Base-by-base conservation (phyloP, 805 yeast genomes). In the Candida nonsorbophila region DNA sequence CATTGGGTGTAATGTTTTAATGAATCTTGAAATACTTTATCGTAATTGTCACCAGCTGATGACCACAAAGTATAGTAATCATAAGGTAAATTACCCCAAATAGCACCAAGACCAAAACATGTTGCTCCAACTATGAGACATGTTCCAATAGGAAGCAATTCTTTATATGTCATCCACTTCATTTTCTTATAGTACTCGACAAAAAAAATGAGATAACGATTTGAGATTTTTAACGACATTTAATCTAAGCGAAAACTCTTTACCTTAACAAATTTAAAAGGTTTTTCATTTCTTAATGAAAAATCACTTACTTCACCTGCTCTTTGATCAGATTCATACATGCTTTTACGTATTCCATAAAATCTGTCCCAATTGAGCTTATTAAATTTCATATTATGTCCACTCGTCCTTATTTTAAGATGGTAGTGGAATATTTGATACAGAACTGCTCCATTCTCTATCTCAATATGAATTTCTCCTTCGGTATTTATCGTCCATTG, bases 1-100 rank as follows among this genome's bases (percentile, higher is more conserved):
- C 94, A 78, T 16, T 63, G 60, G 32, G 71, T 71, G 58, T 90
- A 92, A 55, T 92, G 96, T 24, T 56, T 64, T 34, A 85, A 56
- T 1, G 95, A 79, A 10, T 53, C 60, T 7, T 61, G 74, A 43
- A 81, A 79, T 3, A 29, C 41, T 7, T 12, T 13, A 26, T 72
- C 74, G n/a, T 50, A 67, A 13, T 62, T 69, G 2, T 75, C 65
- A 11, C 53, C 47, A 10, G 48, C 48, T n/a, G 69, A 44, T 16
- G 64, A 60, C 83, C 90, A 88, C 30, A 92, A 64, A 13, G 94
- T 72, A 41, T 69, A 62, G 55, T 72, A 74, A 50, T 86, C 95
- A 47, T 88, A 92, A 2, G 94, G 82, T 67, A 79, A 75, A 55
- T 86, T 85, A 25, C 82, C 71, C 51, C 74, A 83, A 26, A 86